Conservation (phyloP, 805 yeast species). For the Wickerhamomyces subpelliculosus region DNA sequence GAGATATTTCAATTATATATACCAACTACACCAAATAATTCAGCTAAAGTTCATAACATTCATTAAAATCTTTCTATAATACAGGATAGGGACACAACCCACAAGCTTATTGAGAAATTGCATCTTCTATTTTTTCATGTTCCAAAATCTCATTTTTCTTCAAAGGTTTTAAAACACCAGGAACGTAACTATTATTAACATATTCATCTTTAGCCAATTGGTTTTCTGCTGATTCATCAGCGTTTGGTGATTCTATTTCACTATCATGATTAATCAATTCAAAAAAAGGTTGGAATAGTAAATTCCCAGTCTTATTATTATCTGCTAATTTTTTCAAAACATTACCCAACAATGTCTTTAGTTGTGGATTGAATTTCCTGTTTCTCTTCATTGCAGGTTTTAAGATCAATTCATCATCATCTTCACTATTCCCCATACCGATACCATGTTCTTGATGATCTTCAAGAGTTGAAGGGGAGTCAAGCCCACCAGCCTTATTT, state of each 20-base stretch:
- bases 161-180: conserved; percentile 14
- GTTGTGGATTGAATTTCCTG: conserved; percentile 15
- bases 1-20: too few species aligned
- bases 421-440: too few species aligned
- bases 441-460: conserved; percentile 2
- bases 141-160: conserved; percentile 10
- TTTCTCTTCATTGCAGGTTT: not conserved
- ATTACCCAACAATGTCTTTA: conserved; percentile 17
- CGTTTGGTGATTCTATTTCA: not conserved
- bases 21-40: too few species aligned
- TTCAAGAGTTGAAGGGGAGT: conserved; percentile 1
- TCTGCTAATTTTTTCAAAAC: conserved; percentile 17
- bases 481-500: not conserved
- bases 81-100: not conserved
- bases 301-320: conserved; percentile 11
- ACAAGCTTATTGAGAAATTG: too few species aligned
- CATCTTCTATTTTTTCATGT: conserved; percentile 11
- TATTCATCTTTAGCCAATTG: not conserved
- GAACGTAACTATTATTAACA: conserved; percentile 4
- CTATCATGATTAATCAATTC: conserved; percentile 16
- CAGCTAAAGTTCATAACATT: too few species aligned
- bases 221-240: not conserved
- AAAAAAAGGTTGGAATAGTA: conserved; percentile 20
- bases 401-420: not conserved
- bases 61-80: too few species aligned